phyloP scores from a whole-genome alignment of 768 basidiomycete genomes.

The Tylopilus vinaceipallidus region DNA sequence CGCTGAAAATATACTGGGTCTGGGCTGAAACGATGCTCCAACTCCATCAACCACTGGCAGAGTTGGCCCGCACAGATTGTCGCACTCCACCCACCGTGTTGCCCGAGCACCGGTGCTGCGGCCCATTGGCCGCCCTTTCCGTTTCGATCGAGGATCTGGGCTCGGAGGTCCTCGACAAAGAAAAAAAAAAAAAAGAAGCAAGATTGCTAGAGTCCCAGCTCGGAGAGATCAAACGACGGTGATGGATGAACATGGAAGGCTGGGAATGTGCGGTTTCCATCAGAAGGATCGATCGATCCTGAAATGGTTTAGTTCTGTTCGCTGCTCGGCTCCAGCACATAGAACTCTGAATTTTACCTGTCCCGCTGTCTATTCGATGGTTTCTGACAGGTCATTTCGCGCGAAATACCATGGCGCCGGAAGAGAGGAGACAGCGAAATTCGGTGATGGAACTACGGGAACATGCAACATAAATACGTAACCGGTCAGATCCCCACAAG shows the following conservation, averaged over 20 bases:
- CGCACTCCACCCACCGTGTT: no score
- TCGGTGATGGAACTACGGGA: slow-evolving; percentile 10
- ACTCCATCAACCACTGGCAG: background rate
- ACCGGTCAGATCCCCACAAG: slow-evolving; percentile 30
- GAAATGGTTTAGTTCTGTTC: slow-evolving; percentile 17
- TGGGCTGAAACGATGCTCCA: slow-evolving; percentile 6
- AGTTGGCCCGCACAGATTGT: background rate
- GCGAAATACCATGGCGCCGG: slow-evolving; percentile 9
- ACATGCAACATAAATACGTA: slow-evolving; percentile 24
- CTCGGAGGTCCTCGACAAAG: background rate
- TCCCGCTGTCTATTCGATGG: slow-evolving; percentile 2
- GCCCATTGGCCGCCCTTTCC: background rate
- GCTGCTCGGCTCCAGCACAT: slow-evolving; percentile 7
- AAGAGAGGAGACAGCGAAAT: slow-evolving; percentile 9
- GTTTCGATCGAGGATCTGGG: background rate
- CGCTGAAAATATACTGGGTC: background rate
- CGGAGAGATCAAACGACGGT: slow-evolving; percentile 12
- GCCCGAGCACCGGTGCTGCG: background rate
- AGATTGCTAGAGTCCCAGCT: slow-evolving; percentile 1
- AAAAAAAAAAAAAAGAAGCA: background rate
- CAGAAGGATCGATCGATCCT: slow-evolving; percentile 32
- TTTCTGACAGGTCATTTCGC: slow-evolving; percentile 7
- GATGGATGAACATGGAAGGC: slow-evolving; percentile 5
- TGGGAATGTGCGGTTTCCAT: slow-evolving; percentile 25
- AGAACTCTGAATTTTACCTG: slow-evolving; percentile 4